phyloP scores from a whole-genome alignment of 129 eudicot species.

The Kitagawia praeruptora region DNA sequence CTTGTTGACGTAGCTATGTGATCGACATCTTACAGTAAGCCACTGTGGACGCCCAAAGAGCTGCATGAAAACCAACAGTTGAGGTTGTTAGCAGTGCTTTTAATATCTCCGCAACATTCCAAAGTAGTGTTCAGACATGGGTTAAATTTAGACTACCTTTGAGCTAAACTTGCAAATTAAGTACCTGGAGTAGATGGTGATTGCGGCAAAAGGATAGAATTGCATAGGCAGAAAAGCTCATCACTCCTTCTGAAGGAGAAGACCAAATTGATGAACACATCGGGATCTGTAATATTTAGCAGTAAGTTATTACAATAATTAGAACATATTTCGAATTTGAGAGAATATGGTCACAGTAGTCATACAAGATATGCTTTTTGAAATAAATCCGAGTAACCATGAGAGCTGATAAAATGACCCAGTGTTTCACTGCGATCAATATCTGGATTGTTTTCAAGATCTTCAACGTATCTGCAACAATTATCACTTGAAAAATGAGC shows the following conservation, averaged over 20 bases:
- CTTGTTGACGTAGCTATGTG: constrained; percentile 66
- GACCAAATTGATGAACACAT: constrained; percentile 93
- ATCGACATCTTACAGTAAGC: constrained; percentile 89
- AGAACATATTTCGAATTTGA: not conserved
- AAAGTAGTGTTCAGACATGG: not conserved
- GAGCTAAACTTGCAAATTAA: not conserved
- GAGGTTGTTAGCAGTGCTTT: not conserved
- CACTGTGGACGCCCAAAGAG: constrained; percentile 94
- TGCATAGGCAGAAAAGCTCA: constrained; percentile 83
- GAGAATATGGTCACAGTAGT: not conserved
- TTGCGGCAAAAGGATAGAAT: constrained; percentile 82
- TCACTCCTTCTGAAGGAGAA: constrained; percentile 78
- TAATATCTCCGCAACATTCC: not conserved
- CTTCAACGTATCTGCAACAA: constrained; percentile 70
- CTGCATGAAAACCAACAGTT: constrained; percentile 19
- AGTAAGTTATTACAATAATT: not conserved
- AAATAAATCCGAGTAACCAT: constrained; percentile 79
- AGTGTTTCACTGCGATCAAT: constrained; percentile 65
- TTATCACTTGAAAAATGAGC: not conserved
- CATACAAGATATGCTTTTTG: constrained; percentile 86
- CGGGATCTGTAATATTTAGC: constrained; percentile 41
- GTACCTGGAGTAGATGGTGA: constrained; percentile 90
- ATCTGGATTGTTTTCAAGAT: constrained; percentile 65
- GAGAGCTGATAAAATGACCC: constrained; percentile 64
- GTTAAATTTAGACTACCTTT: not conserved